Conservation (phyloP, 257 asterid genomes). For the Solanum peruvianum region DNA sequence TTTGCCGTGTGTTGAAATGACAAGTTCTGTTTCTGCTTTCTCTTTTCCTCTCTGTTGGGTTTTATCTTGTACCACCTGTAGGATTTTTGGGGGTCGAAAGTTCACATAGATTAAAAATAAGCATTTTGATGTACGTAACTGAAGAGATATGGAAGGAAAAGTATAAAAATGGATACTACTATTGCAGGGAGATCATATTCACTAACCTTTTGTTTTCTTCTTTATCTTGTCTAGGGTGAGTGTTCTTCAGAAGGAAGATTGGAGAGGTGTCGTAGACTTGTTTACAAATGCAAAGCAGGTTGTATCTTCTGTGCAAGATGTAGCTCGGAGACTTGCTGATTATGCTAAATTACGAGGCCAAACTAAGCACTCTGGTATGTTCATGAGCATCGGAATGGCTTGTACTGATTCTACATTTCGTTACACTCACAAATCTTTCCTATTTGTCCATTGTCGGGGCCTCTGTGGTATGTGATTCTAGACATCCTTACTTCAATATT, state of each 20-base stretch:
- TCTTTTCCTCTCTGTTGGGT: neutral
- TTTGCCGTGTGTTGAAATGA: neutral
- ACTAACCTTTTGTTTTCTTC: neutral
- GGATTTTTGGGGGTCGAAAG: neutral
- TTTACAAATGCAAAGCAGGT: conserved; percentile 86
- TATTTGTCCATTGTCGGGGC: neutral
- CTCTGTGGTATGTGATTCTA: neutral
- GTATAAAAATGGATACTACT: neutral
- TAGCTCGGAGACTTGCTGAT: conserved; percentile 68
- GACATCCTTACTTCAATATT: neutral
- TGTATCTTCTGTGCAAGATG: conserved; percentile 78
- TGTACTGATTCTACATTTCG: neutral
- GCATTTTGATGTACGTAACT: neutral
- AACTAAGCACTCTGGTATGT: conserved; percentile 32
- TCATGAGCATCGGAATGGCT: neutral
- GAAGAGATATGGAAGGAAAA: neutral
- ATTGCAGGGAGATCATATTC: conserved; percentile 11
- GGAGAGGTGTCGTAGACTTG: conserved; percentile 73
- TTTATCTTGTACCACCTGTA: neutral
- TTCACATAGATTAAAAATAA: neutral
- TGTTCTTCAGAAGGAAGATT: conserved; percentile 66
- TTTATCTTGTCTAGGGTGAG: conserved; percentile 41
- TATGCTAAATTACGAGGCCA: conserved; percentile 64
- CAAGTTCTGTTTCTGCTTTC: neutral
- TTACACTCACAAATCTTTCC: neutral